Base-by-base conservation (phyloP, 352 stramenopile genomes). In the Plasmopara muralis region DNA sequence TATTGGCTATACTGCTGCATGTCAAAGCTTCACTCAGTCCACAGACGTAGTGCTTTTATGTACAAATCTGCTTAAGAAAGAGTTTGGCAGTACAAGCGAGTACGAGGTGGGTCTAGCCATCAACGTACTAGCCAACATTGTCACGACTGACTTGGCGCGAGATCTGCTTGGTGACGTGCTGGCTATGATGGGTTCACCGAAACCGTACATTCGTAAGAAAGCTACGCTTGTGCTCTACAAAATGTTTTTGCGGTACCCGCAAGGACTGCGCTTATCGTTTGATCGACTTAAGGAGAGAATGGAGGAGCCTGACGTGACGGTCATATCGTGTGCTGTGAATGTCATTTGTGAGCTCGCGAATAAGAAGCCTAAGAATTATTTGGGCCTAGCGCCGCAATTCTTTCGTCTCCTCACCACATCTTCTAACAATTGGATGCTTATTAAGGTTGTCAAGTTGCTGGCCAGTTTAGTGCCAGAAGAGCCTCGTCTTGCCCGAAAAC, bases 371-470 rank as follows among this genome's bases (percentile, higher is more conserved):
- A 97, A 96, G 61, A 99, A 99, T 68, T 99, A 99, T 76, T 58
- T 99, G 33, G 87, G 89, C 1, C 74, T 99, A 43, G 97, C 96
- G 10, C 97, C 97, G 10, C 84, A 97, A 44, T 99, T 99, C 70
- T 99, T 99, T 85, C 83, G 95, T 31, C 70, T 99, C 29, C 77
- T 99, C 35, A 99, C 93, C 28, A 98, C 89, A 40, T 97, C 85
- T 8, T 97, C 85, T 54, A 99, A 99, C 74, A 99, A 99, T 74
- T 99, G 97, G 97, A 99, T 99, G 96, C 86, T 99, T 48, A 99
- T 99, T 77, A 99, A 99, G 73, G 96, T 99, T 7, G 96, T 99
- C 45, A 99, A 99, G 74, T 83, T 99, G 39, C 72, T 99, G 55
- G 93, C 93, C 25, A 95, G 88, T 28, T 72, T 99, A 12, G 95